phyloP scores from a whole-genome alignment of 495 filamentous ascomycete genomes.

The Lindgomyces ingoldianus region DNA sequence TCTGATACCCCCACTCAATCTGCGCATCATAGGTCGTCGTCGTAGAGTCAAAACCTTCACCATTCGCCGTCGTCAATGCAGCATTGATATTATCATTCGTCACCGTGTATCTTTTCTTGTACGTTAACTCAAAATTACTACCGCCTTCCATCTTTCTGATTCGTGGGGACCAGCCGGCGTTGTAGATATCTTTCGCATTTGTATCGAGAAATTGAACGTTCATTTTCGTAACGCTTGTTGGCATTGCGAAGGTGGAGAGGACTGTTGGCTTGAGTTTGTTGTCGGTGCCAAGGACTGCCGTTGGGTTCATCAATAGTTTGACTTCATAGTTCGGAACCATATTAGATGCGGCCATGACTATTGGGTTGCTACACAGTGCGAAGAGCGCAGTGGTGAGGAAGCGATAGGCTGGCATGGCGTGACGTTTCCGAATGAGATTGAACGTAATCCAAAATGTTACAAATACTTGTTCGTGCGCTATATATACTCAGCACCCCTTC shows the following conservation, averaged over 20 bases:
- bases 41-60: constrained; percentile 36
- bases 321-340: constrained; percentile 44
- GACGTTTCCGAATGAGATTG: background rate
- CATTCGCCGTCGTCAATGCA: constrained; percentile 32
- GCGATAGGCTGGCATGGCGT: background rate
- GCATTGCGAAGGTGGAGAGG: constrained; percentile 37
- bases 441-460: background rate
- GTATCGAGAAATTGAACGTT: constrained; percentile 45
- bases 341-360: constrained; percentile 9
- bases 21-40: constrained; percentile 40
- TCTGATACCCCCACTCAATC: constrained; percentile 41
- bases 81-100: constrained; percentile 36
- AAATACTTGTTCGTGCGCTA: background rate
- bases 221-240: constrained; percentile 34
- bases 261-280: constrained; percentile 39
- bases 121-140: constrained; percentile 41
- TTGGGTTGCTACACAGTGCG: background rate
- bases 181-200: constrained; percentile 36
- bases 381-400: background rate
- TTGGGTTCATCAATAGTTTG: constrained; percentile 39
- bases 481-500: background rate
- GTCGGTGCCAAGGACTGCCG: constrained; percentile 33
- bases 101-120: constrained; percentile 40
- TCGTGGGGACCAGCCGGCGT: constrained; percentile 42
- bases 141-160: constrained; percentile 43